phyloP scores from a whole-genome alignment of 2,329 filamentous ascomycete genomes.

The Thyridium curvatum region DNA sequence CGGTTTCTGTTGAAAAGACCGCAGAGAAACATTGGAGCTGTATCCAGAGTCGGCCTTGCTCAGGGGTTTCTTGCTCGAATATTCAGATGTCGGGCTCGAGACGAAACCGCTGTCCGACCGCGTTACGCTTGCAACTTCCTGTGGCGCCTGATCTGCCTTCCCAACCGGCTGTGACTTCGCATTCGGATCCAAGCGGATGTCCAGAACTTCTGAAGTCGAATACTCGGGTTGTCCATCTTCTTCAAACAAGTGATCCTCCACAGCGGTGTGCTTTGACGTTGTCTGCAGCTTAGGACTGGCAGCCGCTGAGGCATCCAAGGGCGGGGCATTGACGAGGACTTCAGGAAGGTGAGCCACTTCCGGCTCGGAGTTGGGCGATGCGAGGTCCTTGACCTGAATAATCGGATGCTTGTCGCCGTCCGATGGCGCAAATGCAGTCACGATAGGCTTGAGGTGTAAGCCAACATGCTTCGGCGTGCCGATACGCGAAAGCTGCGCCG shows the following conservation, averaged over 20 bases:
- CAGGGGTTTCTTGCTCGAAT: constrained; percentile 32
- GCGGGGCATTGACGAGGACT: too few relatives aligned
- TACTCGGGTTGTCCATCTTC: constrained; percentile 26
- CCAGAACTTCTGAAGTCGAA: constrained; percentile 26
- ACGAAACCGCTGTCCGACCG: constrained; percentile 44
- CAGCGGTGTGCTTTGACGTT: constrained; percentile 40
- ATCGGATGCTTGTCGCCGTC: neutral
- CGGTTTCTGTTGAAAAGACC: constrained; percentile 38
- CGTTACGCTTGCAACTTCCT: constrained; percentile 16
- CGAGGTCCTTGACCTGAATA: too few relatives aligned
- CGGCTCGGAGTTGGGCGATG: too few relatives aligned
- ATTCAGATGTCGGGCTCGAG: constrained; percentile 36
- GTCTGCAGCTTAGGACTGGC: constrained; percentile 28
- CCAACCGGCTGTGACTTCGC: constrained; percentile 27
- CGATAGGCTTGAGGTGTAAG: too few relatives aligned
- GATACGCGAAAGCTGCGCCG: too few relatives aligned
- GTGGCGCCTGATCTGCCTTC: constrained; percentile 11
- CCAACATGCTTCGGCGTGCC: too few relatives aligned
- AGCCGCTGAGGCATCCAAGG: constrained; percentile 11
- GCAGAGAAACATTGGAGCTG: constrained; percentile 52
- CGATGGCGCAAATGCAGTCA: too few relatives aligned
- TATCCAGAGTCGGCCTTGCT: constrained; percentile 57
- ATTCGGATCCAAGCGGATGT: constrained; percentile 34
- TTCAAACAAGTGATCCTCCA: constrained; percentile 42
- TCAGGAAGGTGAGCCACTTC: too few relatives aligned